These are phyloP conservation scores for Arthrinium puccinioides DNA, from an alignment of 2,329 filamentous ascomycete species.

Conservation along the genomic window DNA sequence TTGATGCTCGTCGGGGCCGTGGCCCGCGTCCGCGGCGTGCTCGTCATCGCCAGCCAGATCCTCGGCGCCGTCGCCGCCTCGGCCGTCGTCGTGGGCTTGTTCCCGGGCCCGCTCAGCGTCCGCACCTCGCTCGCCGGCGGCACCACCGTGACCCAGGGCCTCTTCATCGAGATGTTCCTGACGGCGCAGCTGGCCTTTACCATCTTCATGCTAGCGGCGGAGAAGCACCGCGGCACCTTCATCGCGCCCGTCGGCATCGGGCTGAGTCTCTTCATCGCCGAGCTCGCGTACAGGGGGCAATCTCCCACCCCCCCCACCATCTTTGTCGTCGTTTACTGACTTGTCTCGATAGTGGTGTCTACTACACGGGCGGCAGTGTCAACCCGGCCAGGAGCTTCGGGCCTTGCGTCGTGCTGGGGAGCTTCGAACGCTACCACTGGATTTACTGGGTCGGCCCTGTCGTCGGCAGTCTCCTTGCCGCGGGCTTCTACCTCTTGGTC, in stretches of 20 bases:
- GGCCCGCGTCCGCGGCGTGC: constrained; percentile 32
- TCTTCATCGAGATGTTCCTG: constrained; percentile 57
- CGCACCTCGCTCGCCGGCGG: constrained; percentile 14
- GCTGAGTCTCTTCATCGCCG: constrained; percentile 52
- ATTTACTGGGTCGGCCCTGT: constrained; percentile 39
- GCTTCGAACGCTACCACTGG: constrained; percentile 32
- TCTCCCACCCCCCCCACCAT: no score
- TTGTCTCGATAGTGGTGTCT: constrained; percentile 21
- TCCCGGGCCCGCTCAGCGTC: constrained; percentile 37
- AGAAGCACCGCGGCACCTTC: constrained; percentile 61
- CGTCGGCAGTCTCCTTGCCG: constrained; percentile 33
- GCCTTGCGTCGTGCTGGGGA: constrained; percentile 27
- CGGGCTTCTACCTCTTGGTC: constrained; percentile 32
- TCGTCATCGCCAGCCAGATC: constrained; percentile 45
- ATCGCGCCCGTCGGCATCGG: constrained; percentile 62
- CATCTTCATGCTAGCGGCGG: constrained; percentile 57
- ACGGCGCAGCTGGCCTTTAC: constrained; percentile 52
- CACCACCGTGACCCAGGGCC: constrained; percentile 36
- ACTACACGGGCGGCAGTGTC: constrained; percentile 32
- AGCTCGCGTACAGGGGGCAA: constrained; percentile 22
- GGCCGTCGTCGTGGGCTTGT: constrained; percentile 44
- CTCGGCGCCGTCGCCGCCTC: constrained; percentile 46
- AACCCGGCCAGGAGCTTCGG: constrained; percentile 36
- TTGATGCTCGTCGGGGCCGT: constrained; percentile 43
- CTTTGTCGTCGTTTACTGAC: not conserved